Percentiles rank a stretch among this genome's conserved stretches.
phyloP scores from a whole-genome alignment of 257 asterid species.

The Schizonepeta tenuifolia region DNA sequence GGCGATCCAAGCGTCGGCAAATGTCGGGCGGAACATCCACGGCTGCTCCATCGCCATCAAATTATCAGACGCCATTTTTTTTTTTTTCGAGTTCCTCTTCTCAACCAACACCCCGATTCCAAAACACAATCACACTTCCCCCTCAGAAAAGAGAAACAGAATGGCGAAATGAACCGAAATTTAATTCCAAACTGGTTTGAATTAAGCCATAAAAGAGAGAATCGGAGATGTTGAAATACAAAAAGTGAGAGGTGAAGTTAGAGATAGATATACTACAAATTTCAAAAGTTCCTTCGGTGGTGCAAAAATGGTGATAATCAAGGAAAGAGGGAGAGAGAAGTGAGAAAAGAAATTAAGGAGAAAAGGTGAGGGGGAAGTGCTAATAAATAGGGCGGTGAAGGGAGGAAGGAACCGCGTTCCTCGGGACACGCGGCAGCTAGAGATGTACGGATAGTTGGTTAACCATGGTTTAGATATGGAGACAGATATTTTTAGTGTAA shows the following conservation, averaged over 20 bases:
- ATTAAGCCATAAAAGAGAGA: constrained; percentile 17
- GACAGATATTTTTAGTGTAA: constrained; percentile 18
- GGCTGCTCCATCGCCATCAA: constrained; percentile 59
- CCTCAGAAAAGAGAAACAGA: neutral
- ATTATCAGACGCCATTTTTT: constrained; percentile 66
- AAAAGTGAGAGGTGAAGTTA: neutral
- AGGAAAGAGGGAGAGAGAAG: neutral
- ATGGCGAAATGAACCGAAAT: neutral
- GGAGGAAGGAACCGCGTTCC: constrained; percentile 64
- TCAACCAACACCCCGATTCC: neutral
- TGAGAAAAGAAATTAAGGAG: neutral
- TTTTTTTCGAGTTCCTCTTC: neutral
- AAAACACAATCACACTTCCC: neutral
- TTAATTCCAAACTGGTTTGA: neutral
- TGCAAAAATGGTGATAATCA: neutral
- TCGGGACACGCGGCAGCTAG: constrained; percentile 71
- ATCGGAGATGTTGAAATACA: neutral
- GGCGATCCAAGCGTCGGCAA: constrained; percentile 63
- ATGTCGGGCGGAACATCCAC: constrained; percentile 59
- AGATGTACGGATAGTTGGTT: constrained; percentile 57
- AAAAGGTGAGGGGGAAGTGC: constrained; percentile 9
- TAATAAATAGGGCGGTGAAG: constrained; percentile 60
- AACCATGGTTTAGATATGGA: constrained; percentile 36
- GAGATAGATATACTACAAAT: neutral
- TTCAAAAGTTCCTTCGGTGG: neutral